Base-by-base conservation (phyloP, 2,329 filamentous ascomycete genomes). In the Phoma sp. region DNA sequence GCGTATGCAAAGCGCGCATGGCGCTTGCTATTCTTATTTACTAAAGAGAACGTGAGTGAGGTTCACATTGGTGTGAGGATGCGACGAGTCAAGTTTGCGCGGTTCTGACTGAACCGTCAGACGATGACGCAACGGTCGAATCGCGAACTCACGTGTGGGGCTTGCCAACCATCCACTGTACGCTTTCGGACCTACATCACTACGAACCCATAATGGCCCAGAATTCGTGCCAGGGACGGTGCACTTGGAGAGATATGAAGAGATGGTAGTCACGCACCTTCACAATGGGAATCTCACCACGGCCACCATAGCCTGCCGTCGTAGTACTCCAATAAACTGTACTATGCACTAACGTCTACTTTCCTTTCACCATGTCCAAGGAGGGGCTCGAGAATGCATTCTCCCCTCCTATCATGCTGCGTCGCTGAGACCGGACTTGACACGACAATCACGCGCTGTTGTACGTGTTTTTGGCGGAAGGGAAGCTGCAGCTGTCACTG, bases 51-150 rank as follows among this genome's bases (percentile, higher is more conserved):
- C 23, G 39, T 6, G 20, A 11, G 15, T 28, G 17, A 3, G 7
- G 7, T 9, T 38, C 42, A 52, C 21, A 38, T 37, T 18, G 25
- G n/a, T 23, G 26, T 6, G 12, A 18, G 14, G 5, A 10, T 51
- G 40, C n/a, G 18, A 25, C 14, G 21, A 30, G 34, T 40, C 28
- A 20, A 46, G 40, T 21, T 40, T 46, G 48, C 42, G 40, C 34
- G 29, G 32, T 21, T 20, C 32, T 26, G 40, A 49, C 46, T 40
- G 34, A 33, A 38, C 43, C 29, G 18, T 32, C 42, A 29, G n/a
- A 12, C 51, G 45, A 53, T 53, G 51, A 53, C 51, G 51, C 45
- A 53, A 48, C 43, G n/a, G n/a, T n/a, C 50, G 14, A 43, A 47
- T 54, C 51, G 28, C 51, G 43, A 28, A 45, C 21, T 43, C 51